Evolutionary conservation across 1,284 basidiomycete species (phyloP), one percentile per base, ranked within the genome.

Genomic region (Malassezia sympodialis): DNA sequence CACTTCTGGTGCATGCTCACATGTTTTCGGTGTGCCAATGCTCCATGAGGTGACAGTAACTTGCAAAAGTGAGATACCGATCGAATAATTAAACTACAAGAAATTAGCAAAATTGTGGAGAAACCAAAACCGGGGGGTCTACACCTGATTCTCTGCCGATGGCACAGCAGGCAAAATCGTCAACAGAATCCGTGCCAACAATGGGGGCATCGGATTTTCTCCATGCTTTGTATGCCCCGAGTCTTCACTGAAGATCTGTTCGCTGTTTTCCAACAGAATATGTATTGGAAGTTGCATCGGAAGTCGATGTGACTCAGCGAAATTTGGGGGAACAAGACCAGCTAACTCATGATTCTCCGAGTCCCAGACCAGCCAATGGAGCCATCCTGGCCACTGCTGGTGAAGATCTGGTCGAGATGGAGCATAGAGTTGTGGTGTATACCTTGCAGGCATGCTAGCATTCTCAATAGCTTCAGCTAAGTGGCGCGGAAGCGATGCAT

Each of bases 361-460:
- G 26, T 72, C 61, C 62, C 69, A 71, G 15, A 26, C 34, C 17
- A 72, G 57, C 69, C 69, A 72, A 42, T 62, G 50, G 28, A 72
- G 59, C 61, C 69, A 72, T 15, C 58, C 56, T n/a, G 65, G 60
- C 62, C 68, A 61, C 28, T 56, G 62, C 41, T 60, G 56, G 53
- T 68, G 64, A 43, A 68, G 59, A 41, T 70, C 63, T 19, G 62
- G 56, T 27, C 61, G 62, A 54, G 62, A 60, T 31, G 63, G 65
- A 35, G 68, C 68, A 30, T 63, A 60, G 7, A 72, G 51, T 23
- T 65, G 57, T 0, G 66, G 65, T 3, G 53, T 45, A 47, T 71
- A 72, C 42, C 48, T 26, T 3, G 45, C 49, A 10, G 23, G 12
- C 6, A 28, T 23, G 8, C n/a, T 28, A 3, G 44, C 43, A 15